Evolutionary conservation across 345 rosid genomes (phyloP), one percentile per base, ranked within the genome.

Genomic region (Heritiera fomes): DNA sequence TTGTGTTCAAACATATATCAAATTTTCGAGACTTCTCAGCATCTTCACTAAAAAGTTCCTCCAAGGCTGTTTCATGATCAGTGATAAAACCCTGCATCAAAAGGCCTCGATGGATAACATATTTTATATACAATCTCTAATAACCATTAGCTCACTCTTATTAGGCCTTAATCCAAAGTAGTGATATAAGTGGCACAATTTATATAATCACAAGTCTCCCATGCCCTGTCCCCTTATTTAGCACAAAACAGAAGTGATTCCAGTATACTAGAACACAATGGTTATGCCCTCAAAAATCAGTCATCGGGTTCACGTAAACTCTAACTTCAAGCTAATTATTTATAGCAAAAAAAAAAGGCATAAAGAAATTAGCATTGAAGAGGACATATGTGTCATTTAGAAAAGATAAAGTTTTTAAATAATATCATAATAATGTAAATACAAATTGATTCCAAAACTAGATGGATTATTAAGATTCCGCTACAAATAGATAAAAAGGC

Each of bases 41-140:
- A 67, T 84, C 85, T 68, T 86, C 85, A 82, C 88, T 85, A 78
- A 86, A 91, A 78, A 95, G 92, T 23, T 87, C 93, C 50, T 81
- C 88, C 58, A 93, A 70, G 34, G 98, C 96, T 77, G 85, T 87
- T 18, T 93, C 97, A 17, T 95, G 99, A 77, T 95, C 99, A 77
- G 99, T 95, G 65, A 90, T 76, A 87, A 95, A 95, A 63, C 85
- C 99, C 98, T 95, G 92, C 79, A 84, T 75, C 72, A 55, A 73
- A 71, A 41, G 38, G 30, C 66, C 46, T 75, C 75, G 71, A 69
- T 61, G 75, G 77, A 77, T 45, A 56, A 70, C 76, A 52, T 52
- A 78, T 46, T 71, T 58, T 45, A 41, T 71, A 46, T n/a, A 32
- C 14, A 40, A 43, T 58, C 46, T 4, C 56, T 62, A 47, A 53